These are phyloP conservation scores for Chalciporus chontae DNA, from an alignment of 768 basidiomycete species.

Conservation along the genomic window DNA sequence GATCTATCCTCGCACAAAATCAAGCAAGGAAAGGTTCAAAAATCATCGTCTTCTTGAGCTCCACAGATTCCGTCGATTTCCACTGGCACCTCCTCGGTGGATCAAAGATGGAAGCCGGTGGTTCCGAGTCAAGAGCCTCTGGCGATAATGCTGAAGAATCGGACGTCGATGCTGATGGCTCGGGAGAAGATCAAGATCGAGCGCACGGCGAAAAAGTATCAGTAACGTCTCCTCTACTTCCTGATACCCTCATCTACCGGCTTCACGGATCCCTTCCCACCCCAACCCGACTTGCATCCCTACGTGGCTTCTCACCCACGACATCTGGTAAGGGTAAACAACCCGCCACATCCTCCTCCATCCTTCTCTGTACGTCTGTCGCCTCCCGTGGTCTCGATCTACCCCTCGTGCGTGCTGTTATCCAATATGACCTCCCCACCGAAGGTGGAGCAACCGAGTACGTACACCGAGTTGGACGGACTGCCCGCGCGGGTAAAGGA, in stretches of 20 bases:
- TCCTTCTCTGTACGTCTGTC: constrained; percentile 94
- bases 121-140: constrained; percentile 22
- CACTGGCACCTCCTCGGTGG: constrained; percentile 85
- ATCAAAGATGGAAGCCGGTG: constrained; percentile 55
- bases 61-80: constrained; percentile 97
- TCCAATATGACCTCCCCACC: constrained; percentile 97
- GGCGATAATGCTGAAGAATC: constrained; percentile 25
- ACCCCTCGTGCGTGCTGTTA: constrained; percentile 87
- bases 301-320: constrained; percentile 72
- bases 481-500: constrained; percentile 92
- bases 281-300: constrained; percentile 70
- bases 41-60: constrained; percentile 94
- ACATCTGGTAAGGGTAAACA: constrained; percentile 30
- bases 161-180: constrained; percentile 22
- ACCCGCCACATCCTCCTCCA: constrained; percentile 46
- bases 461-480: constrained; percentile 94
- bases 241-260: constrained; percentile 77
- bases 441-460: constrained; percentile 97
- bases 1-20: constrained; percentile 69
- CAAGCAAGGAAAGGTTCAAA: constrained; percentile 53
- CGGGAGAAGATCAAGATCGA: constrained; percentile 20
- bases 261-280: constrained; percentile 92
- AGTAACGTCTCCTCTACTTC: constrained; percentile 71
- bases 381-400: constrained; percentile 98
- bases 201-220: constrained; percentile 43